Percentiles rank a stretch among this genome's conserved stretches.
These are phyloP conservation scores for Collybia mongolica DNA, from an alignment of 768 basidiomycete genomes.

Conservation along the genomic window DNA sequence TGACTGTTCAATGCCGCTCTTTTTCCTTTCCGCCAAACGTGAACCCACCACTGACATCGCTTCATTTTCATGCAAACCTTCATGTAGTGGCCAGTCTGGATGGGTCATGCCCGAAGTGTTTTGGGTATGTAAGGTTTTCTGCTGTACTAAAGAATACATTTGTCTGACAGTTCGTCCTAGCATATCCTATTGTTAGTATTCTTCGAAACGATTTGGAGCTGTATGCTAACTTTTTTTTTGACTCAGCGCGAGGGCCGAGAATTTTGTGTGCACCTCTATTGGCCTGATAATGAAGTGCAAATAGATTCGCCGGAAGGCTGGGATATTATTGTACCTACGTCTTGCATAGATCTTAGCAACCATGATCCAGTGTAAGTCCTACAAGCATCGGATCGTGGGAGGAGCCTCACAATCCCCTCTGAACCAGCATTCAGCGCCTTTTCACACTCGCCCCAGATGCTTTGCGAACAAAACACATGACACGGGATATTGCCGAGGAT, in stretches of 20 bases:
- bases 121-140: conserved; percentile 14
- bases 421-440: conserved; percentile 31
- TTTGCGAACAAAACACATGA: conserved; percentile 34
- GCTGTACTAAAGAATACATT: conserved; percentile 2
- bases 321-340: conserved; percentile 29
- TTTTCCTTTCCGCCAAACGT: not conserved
- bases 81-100: conserved; percentile 30
- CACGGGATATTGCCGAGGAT: conserved; percentile 35
- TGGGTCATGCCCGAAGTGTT: conserved; percentile 24
- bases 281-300: conserved; percentile 29
- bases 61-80: not conserved
- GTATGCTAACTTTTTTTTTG: not conserved
- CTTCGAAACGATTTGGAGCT: conserved; percentile 2
- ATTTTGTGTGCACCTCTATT: conserved; percentile 34
- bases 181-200: conserved; percentile 25
- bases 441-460: conserved; percentile 31
- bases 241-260: conserved; percentile 35
- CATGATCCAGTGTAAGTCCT: conserved; percentile 31
- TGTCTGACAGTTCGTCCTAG: conserved; percentile 24
- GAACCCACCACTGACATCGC: not conserved
- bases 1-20: not conserved
- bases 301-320: conserved; percentile 29
- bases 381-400: conserved; percentile 4
- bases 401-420: conserved; percentile 2
- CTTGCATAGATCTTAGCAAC: conserved; percentile 28